A percentile compares a stretch with the other conserved stretches of the same genome.
These are phyloP conservation scores for Paecilomyces variotii DNA, from an alignment of 2,329 filamentous ascomycete genomes.

Conservation along the genomic window DNA sequence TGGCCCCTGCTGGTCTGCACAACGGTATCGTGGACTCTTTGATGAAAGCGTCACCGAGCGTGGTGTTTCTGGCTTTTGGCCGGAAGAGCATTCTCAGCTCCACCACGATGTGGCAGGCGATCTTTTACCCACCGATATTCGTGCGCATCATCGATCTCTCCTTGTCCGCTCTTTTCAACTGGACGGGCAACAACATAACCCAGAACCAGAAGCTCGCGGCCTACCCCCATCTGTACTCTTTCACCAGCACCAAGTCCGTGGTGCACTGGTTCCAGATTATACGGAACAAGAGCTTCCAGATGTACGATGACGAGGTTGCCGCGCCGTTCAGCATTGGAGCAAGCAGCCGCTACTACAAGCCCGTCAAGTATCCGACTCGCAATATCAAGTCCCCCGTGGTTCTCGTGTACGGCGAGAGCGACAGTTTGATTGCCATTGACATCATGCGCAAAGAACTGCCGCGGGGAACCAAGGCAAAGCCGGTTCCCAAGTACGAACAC, in stretches of 20 bases:
- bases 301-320: constrained; percentile 94
- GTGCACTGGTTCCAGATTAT: constrained; percentile 99
- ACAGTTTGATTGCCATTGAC: constrained; percentile 88
- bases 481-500: constrained; percentile 90
- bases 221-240: constrained; percentile 93
- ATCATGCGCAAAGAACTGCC: constrained; percentile 88
- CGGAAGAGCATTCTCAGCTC: constrained; percentile 84
- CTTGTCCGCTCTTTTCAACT: constrained; percentile 78
- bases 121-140: constrained; percentile 91
- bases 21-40: constrained; percentile 89
- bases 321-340: constrained; percentile 64
- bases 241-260: constrained; percentile 91
- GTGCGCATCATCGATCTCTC: constrained; percentile 77
- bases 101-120: constrained; percentile 93
- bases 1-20: constrained; percentile 85
- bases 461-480: constrained; percentile 71
- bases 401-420: constrained; percentile 84
- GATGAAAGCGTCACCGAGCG: constrained; percentile 85
- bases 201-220: constrained; percentile 85
- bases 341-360: constrained; percentile 82
- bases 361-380: constrained; percentile 88
- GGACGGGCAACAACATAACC: constrained; percentile 77
- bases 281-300: constrained; percentile 89
- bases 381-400: constrained; percentile 97
- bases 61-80: constrained; percentile 88